Conservation (phyloP, 2,329 filamentous ascomycete genomes). For the Aureobasidium sp. region DNA sequence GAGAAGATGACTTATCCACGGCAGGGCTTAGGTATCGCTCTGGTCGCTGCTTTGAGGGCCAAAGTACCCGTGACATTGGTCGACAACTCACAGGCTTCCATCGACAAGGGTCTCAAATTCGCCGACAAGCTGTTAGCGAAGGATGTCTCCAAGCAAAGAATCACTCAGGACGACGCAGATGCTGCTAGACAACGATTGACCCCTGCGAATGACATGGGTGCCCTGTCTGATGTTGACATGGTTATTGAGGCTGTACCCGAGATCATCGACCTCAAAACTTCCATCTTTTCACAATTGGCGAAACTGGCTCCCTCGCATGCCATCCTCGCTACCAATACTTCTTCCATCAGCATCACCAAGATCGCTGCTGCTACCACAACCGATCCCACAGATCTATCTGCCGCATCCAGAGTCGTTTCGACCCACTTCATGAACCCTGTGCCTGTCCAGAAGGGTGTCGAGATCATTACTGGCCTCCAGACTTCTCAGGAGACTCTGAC, state of each 20-base stretch:
- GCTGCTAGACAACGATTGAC: constrained; percentile 62
- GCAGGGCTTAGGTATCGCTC: constrained; percentile 88
- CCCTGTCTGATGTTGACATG: constrained; percentile 81
- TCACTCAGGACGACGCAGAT: constrained; percentile 75
- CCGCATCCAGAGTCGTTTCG: constrained; percentile 80
- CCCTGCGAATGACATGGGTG: constrained; percentile 65
- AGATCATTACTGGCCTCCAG: constrained; percentile 92
- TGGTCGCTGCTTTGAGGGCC: constrained; percentile 83
- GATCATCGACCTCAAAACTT: constrained; percentile 77
- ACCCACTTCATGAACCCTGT: constrained; percentile 99
- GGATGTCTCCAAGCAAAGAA: constrained; percentile 79
- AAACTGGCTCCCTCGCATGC: constrained; percentile 75
- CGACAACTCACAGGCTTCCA: constrained; percentile 73
- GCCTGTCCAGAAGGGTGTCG: constrained; percentile 91
- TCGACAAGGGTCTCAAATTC: constrained; percentile 86
- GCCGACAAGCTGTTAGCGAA: constrained; percentile 92
- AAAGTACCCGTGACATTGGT: constrained; percentile 77
- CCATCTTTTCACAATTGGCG: constrained; percentile 79
- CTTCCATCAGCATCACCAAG: constrained; percentile 94
- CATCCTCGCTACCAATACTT: constrained; percentile 94
- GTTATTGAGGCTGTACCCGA: constrained; percentile 97
- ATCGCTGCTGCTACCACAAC: constrained; percentile 79
- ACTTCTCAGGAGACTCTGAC: constrained; percentile 77
- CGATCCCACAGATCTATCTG: constrained; percentile 71
- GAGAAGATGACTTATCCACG: constrained; percentile 16